Evolutionary conservation across 2,329 filamentous ascomycete species (phyloP), one percentile per base, ranked within the genome.

Genomic region (Colletotrichum costaricense): DNA sequence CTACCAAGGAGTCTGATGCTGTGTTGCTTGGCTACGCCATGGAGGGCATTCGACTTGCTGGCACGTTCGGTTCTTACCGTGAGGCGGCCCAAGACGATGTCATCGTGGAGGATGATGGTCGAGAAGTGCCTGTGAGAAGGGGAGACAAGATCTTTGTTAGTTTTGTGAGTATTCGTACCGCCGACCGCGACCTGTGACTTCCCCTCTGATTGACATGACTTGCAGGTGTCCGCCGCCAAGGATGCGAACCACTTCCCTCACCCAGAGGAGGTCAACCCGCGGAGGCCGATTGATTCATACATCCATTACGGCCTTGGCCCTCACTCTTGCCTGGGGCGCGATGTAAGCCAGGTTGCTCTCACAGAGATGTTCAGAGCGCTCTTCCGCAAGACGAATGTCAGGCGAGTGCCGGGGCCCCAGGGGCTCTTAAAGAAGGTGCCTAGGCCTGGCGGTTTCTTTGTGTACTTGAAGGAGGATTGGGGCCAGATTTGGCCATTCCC

Each of bases 31-130:
- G 91, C 52, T 95, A 94, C 78, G 90, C 89, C 56, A 87, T 93
- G 85, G 94, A 94, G 81, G 93, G 91, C 19, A 88, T 93, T 68
- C 91, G 93, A 52, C 85, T 95, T 66, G 90, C 91, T 4, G 90
- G 91, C 12, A 89, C 89, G 0, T 89, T 90, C 67, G 88, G 89
- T 11, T 85, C 90, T 2, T 91, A 90, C 83, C 90, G 92, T 52
- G 84, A 89, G 68, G 89, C 88, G 2, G 81, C 86, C 0, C 80
- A 78, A 0, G 78, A 82, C 22, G 85, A 88, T 63, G 83, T 84
- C 1, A 85, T 89, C 59, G 72, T 81, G 42, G 84, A 90, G 62
- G 86, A 90, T 30, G 88, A 92, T 69, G 86, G 86, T 16, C 82
- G 82, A 28, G 76, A 82, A n/a, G 80, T 93, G 19, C 76, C 80